A percentile compares a stretch with the other conserved stretches of the same genome.
Evolutionary conservation across 176 grass and related monocot species (phyloP).

Genomic region (Carex pumila): DNA sequence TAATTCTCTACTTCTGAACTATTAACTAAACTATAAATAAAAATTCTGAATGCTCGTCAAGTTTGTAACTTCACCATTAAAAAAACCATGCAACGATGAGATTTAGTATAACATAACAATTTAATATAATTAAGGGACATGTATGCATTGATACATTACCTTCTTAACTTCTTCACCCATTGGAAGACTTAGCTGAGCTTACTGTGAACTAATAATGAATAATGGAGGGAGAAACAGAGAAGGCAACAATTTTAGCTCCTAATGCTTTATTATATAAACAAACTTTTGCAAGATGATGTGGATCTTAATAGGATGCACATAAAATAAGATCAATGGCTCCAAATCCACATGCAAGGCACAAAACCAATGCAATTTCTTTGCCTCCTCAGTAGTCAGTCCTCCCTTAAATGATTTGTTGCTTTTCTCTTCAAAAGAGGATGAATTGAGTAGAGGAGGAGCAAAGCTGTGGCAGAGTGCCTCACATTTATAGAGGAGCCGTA

Average conservation of each 20-base stretch:
- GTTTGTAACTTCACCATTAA: no score
- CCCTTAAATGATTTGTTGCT: constrained; percentile 1
- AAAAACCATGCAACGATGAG: neutral
- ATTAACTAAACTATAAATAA: no score
- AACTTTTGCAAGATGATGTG: constrained; percentile 23
- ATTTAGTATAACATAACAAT: neutral
- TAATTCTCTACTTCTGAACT: neutral
- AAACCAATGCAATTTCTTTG: constrained; percentile 14
- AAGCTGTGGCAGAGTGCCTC: constrained; percentile 7
- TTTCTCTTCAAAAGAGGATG: constrained; percentile 7
- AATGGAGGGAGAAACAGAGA: neutral
- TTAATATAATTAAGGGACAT: neutral
- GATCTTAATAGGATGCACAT: constrained; percentile 18
- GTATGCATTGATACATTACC: constrained; percentile 15
- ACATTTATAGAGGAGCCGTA: constrained; percentile 36
- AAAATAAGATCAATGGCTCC: constrained; percentile 17
- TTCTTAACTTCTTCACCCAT: constrained; percentile 39
- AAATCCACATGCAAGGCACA: constrained; percentile 36
- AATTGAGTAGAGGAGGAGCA: constrained; percentile 19
- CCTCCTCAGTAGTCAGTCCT: neutral
- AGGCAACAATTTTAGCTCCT: neutral
- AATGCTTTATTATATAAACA: constrained; percentile 9
- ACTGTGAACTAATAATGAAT: neutral
- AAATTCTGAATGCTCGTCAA: no score
- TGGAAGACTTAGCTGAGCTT: constrained; percentile 1